Percentiles rank a stretch among this genome's conserved stretches.
These are phyloP conservation scores for Chlorella sorokiniana DNA, from an alignment of 139 green algal genomes.

Conservation along the genomic window DNA sequence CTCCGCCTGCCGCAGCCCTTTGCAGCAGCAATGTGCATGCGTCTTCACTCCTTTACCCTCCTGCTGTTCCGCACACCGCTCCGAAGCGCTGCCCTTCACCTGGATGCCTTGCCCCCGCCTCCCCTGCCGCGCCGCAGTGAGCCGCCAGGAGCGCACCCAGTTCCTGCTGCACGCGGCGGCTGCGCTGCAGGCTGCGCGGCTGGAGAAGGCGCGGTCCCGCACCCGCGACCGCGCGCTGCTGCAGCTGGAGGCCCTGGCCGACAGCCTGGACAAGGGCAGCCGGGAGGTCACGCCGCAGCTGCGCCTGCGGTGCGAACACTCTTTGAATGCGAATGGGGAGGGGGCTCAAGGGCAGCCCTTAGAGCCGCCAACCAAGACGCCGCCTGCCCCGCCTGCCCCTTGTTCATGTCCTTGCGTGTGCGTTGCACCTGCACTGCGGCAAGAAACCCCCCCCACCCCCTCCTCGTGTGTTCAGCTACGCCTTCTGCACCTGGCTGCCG, in stretches of 20 bases:
- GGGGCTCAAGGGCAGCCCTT: too few relatives aligned
- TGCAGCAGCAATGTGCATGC: background rate
- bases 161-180: constrained; percentile 49
- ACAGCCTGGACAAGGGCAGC: constrained; percentile 17
- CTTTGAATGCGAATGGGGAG: too few relatives aligned
- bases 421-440: background rate
- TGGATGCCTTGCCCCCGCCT: background rate
- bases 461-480: constrained; percentile 33
- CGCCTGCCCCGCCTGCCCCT: background rate
- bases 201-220: constrained; percentile 75
- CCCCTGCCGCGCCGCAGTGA: constrained; percentile 43
- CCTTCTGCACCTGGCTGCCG: constrained; percentile 64
- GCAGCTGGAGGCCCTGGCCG: constrained; percentile 68
- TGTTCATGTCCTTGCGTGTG: background rate
- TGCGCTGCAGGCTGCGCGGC: constrained; percentile 50
- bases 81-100: background rate
- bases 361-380: too few relatives aligned
- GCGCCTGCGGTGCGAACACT: constrained; percentile 34
- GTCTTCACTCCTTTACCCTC: background rate
- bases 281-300: background rate
- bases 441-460: background rate
- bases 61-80: background rate
- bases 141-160: constrained; percentile 59
- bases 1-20: too few relatives aligned
- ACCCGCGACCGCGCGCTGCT: constrained; percentile 82